Conservation (phyloP, 192 early-diverging fungal genomes). For the Coemansia sp. region DNA sequence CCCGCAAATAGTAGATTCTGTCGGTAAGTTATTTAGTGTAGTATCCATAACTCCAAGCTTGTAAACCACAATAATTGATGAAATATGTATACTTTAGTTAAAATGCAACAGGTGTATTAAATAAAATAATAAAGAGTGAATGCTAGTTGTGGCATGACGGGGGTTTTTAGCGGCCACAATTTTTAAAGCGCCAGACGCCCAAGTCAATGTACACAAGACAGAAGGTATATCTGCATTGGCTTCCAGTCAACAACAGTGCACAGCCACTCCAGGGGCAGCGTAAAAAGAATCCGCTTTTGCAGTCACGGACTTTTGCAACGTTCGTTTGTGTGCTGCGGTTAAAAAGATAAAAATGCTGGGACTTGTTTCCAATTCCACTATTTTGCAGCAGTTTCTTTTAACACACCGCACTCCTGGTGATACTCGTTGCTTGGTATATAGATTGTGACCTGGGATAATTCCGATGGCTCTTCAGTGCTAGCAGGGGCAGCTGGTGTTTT, state of each 20-base stretch:
- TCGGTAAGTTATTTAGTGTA: neutral
- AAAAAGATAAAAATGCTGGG: neutral
- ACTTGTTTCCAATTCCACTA: too few species aligned
- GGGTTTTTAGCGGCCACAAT: neutral
- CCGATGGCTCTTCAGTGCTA: neutral
- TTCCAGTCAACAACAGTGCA: neutral
- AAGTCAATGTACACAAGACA: constrained; percentile 7
- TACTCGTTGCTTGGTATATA: neutral
- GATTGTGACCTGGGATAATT: neutral
- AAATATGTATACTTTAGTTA: neutral
- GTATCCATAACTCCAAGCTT: neutral
- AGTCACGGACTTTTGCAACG: neutral
- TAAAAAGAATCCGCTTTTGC: neutral
- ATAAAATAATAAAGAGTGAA: neutral
- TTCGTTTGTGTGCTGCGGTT: neutral
- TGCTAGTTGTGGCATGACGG: neutral
- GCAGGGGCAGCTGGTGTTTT: neutral
- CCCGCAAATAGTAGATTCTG: neutral
- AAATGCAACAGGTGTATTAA: neutral
- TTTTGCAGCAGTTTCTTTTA: too few species aligned
- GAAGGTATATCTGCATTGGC: neutral
- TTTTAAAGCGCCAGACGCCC: neutral
- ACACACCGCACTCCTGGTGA: too few species aligned
- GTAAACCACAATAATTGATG: neutral
- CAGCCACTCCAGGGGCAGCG: neutral